These are phyloP conservation scores for Erysimum cheiranthoides DNA, from an alignment of 345 rosid species.

Conservation along the genomic window DNA sequence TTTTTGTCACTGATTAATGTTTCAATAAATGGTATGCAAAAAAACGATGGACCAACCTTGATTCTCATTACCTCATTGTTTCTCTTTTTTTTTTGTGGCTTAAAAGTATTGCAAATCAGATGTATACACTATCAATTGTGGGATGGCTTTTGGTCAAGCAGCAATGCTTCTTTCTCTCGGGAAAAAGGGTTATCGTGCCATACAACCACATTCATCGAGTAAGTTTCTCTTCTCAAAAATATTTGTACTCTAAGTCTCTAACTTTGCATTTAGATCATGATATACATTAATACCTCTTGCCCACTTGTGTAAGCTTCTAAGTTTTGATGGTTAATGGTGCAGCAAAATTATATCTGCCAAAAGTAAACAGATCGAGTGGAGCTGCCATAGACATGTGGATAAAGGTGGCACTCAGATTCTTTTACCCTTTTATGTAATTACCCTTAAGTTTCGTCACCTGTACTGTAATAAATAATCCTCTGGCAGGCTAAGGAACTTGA, in stretches of 20 bases:
- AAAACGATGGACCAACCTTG: conserved; percentile 18
- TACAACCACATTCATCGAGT: conserved; percentile 81
- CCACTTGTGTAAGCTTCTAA: conserved; percentile 20
- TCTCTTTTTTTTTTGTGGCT: conserved; percentile 26
- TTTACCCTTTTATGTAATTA: background rate
- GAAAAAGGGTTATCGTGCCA: conserved; percentile 73
- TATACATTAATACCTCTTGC: background rate
- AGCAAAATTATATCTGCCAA: conserved; percentile 83
- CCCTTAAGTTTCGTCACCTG: background rate
- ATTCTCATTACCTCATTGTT: conserved; percentile 13
- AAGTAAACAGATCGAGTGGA: conserved; percentile 77
- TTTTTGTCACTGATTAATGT: background rate
- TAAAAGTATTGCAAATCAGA: conserved; percentile 71
- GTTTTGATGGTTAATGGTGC: conserved; percentile 44
- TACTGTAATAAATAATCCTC: conserved; percentile 22
- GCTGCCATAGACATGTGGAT: conserved; percentile 86
- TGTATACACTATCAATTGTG: conserved; percentile 77
- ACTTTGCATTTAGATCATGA: conserved; percentile 2
- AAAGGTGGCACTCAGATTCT: conserved; percentile 54
- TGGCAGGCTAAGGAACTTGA: conserved; percentile 86
- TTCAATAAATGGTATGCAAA: background rate
- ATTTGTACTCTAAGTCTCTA: conserved; percentile 2
- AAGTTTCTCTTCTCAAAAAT: conserved; percentile 42
- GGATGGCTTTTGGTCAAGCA: conserved; percentile 95
- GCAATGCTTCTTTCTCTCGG: conserved; percentile 92